A percentile compares a stretch with the other conserved stretches of the same genome.
These are phyloP conservation scores for Apiospora marii DNA, from an alignment of 2,329 filamentous ascomycete species.

Conservation along the genomic window DNA sequence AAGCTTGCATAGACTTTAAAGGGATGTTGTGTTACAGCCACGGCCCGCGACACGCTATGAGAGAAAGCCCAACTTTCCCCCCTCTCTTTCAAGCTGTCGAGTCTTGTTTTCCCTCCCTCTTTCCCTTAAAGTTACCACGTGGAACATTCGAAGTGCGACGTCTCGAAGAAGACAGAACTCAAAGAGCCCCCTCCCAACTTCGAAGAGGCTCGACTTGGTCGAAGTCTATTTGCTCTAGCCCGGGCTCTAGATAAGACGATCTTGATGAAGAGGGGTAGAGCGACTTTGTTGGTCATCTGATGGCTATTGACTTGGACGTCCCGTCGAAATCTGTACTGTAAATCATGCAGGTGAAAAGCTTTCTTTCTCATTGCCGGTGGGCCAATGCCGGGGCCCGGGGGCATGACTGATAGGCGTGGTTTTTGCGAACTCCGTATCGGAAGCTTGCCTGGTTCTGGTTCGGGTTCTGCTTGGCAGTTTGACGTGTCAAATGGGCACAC, in stretches of 20 bases:
- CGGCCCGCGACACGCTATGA: constrained; percentile 12
- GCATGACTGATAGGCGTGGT: neutral
- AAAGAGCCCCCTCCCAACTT: neutral
- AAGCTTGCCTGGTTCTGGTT: neutral
- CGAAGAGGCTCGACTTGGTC: neutral
- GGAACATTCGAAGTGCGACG: constrained; percentile 12
- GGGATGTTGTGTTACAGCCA: constrained; percentile 12
- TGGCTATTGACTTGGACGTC: neutral
- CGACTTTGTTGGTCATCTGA: constrained; percentile 16
- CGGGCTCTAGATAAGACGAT: constrained; percentile 14
- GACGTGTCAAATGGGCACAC: neutral
- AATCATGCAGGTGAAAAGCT: neutral
- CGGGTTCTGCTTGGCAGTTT: neutral
- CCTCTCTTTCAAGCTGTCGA: neutral
- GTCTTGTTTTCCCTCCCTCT: neutral
- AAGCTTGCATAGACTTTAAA: constrained; percentile 3
- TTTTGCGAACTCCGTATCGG: neutral
- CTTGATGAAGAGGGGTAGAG: constrained; percentile 5
- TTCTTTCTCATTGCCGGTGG: neutral
- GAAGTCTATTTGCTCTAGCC: neutral
- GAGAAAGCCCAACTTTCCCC: neutral
- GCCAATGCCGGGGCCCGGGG: neutral
- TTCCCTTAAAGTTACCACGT: constrained; percentile 2
- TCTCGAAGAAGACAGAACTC: constrained; percentile 16
- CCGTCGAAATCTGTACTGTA: neutral